Evolutionary conservation across 805 yeast genomes (phyloP).

Genomic region (Yarrowia sp.): DNA sequence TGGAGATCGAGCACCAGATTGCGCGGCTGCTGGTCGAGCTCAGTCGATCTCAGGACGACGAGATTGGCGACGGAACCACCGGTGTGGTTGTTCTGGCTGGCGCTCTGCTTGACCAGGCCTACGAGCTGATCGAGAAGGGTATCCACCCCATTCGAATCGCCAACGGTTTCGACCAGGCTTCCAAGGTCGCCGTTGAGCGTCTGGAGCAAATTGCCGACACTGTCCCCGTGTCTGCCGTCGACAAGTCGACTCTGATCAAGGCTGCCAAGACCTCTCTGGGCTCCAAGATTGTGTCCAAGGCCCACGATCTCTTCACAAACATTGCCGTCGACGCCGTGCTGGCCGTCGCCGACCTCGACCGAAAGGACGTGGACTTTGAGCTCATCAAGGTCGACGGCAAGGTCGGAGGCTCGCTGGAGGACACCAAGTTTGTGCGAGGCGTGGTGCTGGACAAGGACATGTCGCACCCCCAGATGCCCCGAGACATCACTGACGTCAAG

Average conservation of each 20-base stretch:
- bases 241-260: constrained; percentile 64
- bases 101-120: constrained; percentile 91
- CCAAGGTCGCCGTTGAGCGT: constrained; percentile 82
- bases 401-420: constrained; percentile 92
- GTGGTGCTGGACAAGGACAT: constrained; percentile 95
- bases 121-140: constrained; percentile 93
- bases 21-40: constrained; percentile 95
- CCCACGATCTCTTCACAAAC: constrained; percentile 90
- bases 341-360: constrained; percentile 86
- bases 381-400: constrained; percentile 94
- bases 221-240: constrained; percentile 59
- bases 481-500: constrained; percentile 75
- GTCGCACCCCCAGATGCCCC: constrained; percentile 98
- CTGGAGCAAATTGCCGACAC: constrained; percentile 79
- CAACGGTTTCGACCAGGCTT: constrained; percentile 96
- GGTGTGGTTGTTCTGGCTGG: constrained; percentile 98
- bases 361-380: constrained; percentile 97
- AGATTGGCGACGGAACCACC: constrained; percentile 98
- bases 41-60: constrained; percentile 95
- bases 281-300: constrained; percentile 91
- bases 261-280: constrained; percentile 97
- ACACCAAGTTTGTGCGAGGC: constrained; percentile 85
- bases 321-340: constrained; percentile 98
- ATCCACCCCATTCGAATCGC: constrained; percentile 97
- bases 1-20: constrained; percentile 95